Evolutionary conservation across 148 eudicot species (phyloP), one percentile per base, ranked within the genome.

Genomic region (Persicaria maculosa): DNA sequence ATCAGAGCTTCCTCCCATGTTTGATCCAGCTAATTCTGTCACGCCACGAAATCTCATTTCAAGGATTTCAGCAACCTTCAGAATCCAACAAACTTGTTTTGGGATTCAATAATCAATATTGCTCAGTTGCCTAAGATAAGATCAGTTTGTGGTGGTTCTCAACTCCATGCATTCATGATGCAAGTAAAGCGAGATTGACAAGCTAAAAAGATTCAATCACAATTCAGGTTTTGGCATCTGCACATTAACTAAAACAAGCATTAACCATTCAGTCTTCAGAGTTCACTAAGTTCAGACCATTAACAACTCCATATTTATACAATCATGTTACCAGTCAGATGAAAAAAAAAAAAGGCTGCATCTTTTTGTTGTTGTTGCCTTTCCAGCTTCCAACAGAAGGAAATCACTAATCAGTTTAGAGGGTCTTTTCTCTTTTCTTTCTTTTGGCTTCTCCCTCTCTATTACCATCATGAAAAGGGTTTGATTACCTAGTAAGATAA

Each of bases 401-500:
- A 19, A 57, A 57, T 6, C 58, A 53, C n/a, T 1, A 57, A 57
- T 17, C 58, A 53, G 16, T 1, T n/a, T n/a, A 15, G 20, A 53
- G 58, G 58, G 54, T 50, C 54, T n/a, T 53, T 17, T 55, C 1
- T 55, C 1, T 17, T 9, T 7, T 55, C 19, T 6, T 57, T 57
- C 8, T 2, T 57, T 17, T 17, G 62, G 31, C 8, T 44, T 44
- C 12, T 43, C 72, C 11, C 20, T 44, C 46, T 67, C 45, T 70
- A 16, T 8, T 44, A 68, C 25, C 36, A 46, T 47, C 40, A 25
- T 48, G 5, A 25, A 50, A 71, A 20, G 72, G 45, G 46, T 68
- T 40, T 36, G 74, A 48, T 89, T 85, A 94, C 80, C 88, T 82
- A 71, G 93, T 94, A 75, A 94, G 97, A 83, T 94, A 92, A 81